These are phyloP conservation scores for Corynascus novoguineensis DNA, from an alignment of 495 filamentous ascomycete genomes.

Conservation along the genomic window DNA sequence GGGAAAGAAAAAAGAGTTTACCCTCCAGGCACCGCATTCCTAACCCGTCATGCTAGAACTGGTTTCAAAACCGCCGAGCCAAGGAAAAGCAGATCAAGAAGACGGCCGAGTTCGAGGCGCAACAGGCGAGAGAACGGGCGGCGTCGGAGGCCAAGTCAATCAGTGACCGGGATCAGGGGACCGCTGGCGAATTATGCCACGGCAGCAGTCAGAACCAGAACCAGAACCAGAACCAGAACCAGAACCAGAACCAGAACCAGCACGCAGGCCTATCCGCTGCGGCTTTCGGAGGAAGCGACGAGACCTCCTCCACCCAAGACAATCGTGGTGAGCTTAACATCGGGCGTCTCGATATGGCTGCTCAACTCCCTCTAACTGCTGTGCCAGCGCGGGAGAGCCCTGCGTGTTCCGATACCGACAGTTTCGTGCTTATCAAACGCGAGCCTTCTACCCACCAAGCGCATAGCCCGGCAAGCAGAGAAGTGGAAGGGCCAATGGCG, in stretches of 20 bases:
- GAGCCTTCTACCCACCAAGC: neutral
- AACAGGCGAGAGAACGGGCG: conserved; percentile 50
- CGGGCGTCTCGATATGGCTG: neutral
- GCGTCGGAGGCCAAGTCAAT: conserved; percentile 34
- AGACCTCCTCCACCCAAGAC: conserved; percentile 3
- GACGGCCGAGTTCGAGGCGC: conserved; percentile 58
- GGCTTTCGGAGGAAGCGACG: conserved; percentile 26
- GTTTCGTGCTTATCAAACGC: conserved; percentile 17
- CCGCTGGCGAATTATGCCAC: conserved; percentile 26
- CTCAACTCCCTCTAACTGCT: neutral
- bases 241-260: conserved; percentile 30
- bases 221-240: too few species aligned
- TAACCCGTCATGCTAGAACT: conserved; percentile 57
- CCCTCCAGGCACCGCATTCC: conserved; percentile 7
- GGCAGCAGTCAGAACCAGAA: conserved; percentile 30
- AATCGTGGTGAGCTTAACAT: conserved; percentile 12
- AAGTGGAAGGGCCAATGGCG: conserved; percentile 1
- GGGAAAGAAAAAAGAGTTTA: too few species aligned
- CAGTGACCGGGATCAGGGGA: conserved; percentile 28
- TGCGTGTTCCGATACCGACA: conserved; percentile 17
- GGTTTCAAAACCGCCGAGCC: conserved; percentile 85
- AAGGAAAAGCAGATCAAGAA: conserved; percentile 75
- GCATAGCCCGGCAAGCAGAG: conserved; percentile 3
- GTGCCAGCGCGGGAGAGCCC: conserved; percentile 12
- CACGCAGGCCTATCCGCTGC: conserved; percentile 35